These are phyloP conservation scores for Emmonsia crescens DNA, from an alignment of 2,329 filamentous ascomycete species.

Conservation along the genomic window DNA sequence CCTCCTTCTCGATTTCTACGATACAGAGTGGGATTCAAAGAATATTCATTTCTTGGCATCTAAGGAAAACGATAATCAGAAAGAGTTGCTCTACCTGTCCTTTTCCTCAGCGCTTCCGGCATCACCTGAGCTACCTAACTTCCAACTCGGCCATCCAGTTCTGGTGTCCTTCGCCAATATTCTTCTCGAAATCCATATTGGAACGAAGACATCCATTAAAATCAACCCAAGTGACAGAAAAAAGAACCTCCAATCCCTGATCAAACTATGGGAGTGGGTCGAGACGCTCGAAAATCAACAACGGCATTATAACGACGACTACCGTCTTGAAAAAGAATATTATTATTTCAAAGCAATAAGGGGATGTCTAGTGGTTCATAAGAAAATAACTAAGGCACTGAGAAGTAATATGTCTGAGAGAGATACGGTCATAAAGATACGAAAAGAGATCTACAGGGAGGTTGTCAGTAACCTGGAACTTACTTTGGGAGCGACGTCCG, in stretches of 20 bases:
- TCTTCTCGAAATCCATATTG: background rate
- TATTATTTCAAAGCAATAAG: background rate
- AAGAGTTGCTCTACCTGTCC: background rate
- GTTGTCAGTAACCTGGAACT: background rate
- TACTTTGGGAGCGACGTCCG: background rate
- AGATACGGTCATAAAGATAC: background rate
- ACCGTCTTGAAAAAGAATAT: too few species aligned
- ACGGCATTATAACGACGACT: too few species aligned
- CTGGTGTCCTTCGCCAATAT: background rate
- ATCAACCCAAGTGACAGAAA: background rate
- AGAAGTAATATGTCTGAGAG: background rate
- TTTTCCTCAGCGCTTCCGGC: background rate
- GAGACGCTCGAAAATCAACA: too few species aligned
- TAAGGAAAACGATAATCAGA: background rate
- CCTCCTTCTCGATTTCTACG: background rate
- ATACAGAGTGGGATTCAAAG: background rate
- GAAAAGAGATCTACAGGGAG: background rate
- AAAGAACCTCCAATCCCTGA: background rate
- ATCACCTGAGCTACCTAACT: background rate
- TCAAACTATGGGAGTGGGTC: too few species aligned
- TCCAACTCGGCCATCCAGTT: background rate
- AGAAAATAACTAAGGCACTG: background rate
- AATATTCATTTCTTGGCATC: background rate
- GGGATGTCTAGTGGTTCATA: background rate
- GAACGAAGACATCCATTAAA: background rate